phyloP scores from a whole-genome alignment of 805 yeast genomes.

The Candida parachauliodes region DNA sequence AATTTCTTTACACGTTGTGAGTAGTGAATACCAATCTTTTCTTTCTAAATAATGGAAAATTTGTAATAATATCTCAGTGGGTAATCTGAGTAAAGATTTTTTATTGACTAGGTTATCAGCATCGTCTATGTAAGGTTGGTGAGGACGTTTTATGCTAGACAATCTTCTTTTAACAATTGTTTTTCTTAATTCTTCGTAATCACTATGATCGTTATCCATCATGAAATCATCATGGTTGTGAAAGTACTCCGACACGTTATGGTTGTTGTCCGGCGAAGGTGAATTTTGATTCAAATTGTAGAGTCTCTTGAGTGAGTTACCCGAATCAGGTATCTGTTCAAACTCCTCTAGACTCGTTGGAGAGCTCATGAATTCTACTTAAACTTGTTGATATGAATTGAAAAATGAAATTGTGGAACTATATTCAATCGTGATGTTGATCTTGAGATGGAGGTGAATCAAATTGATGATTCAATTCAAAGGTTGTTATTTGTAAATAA shows the following conservation, averaged over 20 bases:
- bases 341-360: conserved; percentile 17
- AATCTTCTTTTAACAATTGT: conserved; percentile 27
- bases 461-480: no score
- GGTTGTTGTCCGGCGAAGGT: conserved; percentile 1
- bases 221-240: conserved; percentile 17
- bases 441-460: no score
- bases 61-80: conserved; percentile 60
- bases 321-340: conserved; percentile 8
- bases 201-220: conserved; percentile 33
- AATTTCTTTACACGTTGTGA: conserved; percentile 80
- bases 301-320: neutral
- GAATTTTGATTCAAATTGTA: neutral
- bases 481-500: no score
- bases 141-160: conserved; percentile 13
- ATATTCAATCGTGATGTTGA: neutral
- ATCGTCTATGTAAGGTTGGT: conserved; percentile 3
- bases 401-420: neutral
- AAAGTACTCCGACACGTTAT: neutral
- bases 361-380: conserved; percentile 15
- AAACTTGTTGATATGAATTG: neutral
- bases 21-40: conserved; percentile 56
- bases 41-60: conserved; percentile 63
- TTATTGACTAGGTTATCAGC: conserved; percentile 11
- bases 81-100: conserved; percentile 43
- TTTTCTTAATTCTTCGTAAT: conserved; percentile 32